phyloP scores from a whole-genome alignment of 2,329 filamentous ascomycete genomes.

The Plectosphaerella plurivora region DNA sequence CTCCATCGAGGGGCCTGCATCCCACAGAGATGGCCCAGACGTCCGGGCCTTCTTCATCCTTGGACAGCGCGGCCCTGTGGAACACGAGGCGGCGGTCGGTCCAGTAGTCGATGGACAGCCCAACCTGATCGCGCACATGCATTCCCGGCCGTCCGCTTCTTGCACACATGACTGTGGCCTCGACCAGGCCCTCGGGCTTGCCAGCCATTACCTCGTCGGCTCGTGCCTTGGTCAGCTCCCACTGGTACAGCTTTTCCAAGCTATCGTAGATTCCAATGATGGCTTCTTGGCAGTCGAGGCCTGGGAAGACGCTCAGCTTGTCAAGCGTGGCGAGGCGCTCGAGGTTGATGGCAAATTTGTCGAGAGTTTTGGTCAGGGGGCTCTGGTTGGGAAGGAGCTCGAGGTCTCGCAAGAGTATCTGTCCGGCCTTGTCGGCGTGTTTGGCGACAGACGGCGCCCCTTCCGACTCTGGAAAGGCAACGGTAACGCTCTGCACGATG shows the following conservation, averaged over 20 bases:
- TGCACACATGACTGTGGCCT: constrained; percentile 60
- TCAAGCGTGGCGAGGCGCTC: constrained; percentile 66
- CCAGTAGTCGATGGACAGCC: constrained; percentile 76
- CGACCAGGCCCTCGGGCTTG: constrained; percentile 37
- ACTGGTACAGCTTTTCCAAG: constrained; percentile 63
- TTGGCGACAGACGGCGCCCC: constrained; percentile 53
- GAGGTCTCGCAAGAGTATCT: constrained; percentile 63
- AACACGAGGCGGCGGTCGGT: constrained; percentile 52
- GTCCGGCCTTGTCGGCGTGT: constrained; percentile 57
- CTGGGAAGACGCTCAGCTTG: constrained; percentile 63
- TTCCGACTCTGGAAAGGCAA: constrained; percentile 60
- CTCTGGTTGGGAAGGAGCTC: constrained; percentile 54
- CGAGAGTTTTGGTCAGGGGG: constrained; percentile 65
- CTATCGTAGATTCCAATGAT: constrained; percentile 69
- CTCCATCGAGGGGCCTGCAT: constrained; percentile 45
- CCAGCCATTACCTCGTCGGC: constrained; percentile 30
- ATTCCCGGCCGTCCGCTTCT: constrained; percentile 67
- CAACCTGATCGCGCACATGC: constrained; percentile 63
- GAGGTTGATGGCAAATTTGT: constrained; percentile 67
- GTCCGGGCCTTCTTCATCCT: constrained; percentile 37
- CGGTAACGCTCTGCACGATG: constrained; percentile 56
- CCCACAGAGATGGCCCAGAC: constrained; percentile 67
- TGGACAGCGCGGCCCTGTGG: constrained; percentile 27
- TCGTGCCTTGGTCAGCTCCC: constrained; percentile 59
- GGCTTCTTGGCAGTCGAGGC: constrained; percentile 73